Percentiles rank a stretch among this genome's conserved stretches.
phyloP scores from a whole-genome alignment of 75 land plant species.

The Pseudotsuga menziesii region DNA sequence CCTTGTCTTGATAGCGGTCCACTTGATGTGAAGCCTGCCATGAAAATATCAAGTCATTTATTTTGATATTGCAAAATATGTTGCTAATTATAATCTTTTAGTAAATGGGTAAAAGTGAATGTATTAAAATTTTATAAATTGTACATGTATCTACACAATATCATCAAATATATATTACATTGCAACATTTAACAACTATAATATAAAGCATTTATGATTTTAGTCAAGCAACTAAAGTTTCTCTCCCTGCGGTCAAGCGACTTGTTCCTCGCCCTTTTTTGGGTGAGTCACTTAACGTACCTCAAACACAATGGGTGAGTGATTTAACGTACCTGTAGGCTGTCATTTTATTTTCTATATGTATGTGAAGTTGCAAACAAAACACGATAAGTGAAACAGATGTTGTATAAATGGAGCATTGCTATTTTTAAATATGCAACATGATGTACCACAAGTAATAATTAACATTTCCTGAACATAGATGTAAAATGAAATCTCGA shows the following conservation, averaged over 20 bases:
- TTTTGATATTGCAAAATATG: too few relatives aligned
- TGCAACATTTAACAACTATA: too few relatives aligned
- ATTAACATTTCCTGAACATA: neutral
- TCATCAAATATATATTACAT: neutral
- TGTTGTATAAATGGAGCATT: neutral
- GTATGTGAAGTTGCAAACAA: neutral
- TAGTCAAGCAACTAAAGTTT: too few relatives aligned
- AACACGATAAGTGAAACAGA: neutral
- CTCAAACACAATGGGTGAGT: too few relatives aligned
- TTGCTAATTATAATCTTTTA: too few relatives aligned
- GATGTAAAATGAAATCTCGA: neutral
- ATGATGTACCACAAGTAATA: neutral
- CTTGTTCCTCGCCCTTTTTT: too few relatives aligned
- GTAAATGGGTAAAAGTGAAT: too few relatives aligned
- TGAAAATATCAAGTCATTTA: neutral
- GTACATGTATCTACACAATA: neutral
- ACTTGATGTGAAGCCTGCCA: neutral
- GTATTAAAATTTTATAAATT: neutral
- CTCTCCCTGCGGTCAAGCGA: too few relatives aligned
- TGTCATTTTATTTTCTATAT: neutral
- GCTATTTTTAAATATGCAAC: too few relatives aligned
- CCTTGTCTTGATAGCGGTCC: slow-evolving; percentile 1
- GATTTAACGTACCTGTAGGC: too few relatives aligned
- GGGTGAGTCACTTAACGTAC: too few relatives aligned
- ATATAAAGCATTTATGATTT: too few relatives aligned